Percentiles rank a stretch among this genome's conserved stretches.
Conservation (phyloP, 768 basidiomycete genomes). For the Ephemerocybe angulata region DNA sequence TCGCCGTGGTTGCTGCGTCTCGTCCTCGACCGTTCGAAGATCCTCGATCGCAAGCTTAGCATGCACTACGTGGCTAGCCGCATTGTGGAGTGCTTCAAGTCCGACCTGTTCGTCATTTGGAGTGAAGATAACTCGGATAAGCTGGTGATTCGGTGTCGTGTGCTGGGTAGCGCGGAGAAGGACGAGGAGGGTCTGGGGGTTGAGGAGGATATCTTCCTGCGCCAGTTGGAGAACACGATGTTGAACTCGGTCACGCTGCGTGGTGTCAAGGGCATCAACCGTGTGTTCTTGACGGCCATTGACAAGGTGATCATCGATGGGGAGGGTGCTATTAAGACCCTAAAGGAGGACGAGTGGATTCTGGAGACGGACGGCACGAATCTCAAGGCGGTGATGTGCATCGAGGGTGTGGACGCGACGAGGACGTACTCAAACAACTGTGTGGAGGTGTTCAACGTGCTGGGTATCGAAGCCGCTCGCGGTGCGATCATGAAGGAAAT, state of each 20-base stretch:
- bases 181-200: constrained; percentile 77
- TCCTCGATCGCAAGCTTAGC: constrained; percentile 94
- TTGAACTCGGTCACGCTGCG: constrained; percentile 92
- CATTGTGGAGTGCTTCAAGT: constrained; percentile 92
- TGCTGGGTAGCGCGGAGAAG: constrained; percentile 79
- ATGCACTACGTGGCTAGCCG: constrained; percentile 93
- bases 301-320: constrained; percentile 65
- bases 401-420: constrained; percentile 90
- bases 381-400: constrained; percentile 89
- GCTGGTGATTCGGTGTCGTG: constrained; percentile 94
- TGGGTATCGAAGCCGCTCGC: constrained; percentile 96
- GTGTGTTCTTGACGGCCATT: constrained; percentile 91
- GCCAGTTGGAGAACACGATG: constrained; percentile 95
- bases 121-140: constrained; percentile 99
- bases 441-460: constrained; percentile 88
- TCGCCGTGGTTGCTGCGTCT: constrained; percentile 98
- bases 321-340: constrained; percentile 63
- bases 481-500: constrained; percentile 93
- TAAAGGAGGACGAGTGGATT: constrained; percentile 86
- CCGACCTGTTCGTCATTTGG: constrained; percentile 97
- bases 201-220: constrained; percentile 95
- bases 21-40: constrained; percentile 93
- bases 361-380: constrained; percentile 97
- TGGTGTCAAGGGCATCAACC: constrained; percentile 85
- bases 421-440: constrained; percentile 97